A percentile compares a stretch with the other conserved stretches of the same genome.
Conservation (phyloP, 345 rosid genomes). For the Populus tremula region DNA sequence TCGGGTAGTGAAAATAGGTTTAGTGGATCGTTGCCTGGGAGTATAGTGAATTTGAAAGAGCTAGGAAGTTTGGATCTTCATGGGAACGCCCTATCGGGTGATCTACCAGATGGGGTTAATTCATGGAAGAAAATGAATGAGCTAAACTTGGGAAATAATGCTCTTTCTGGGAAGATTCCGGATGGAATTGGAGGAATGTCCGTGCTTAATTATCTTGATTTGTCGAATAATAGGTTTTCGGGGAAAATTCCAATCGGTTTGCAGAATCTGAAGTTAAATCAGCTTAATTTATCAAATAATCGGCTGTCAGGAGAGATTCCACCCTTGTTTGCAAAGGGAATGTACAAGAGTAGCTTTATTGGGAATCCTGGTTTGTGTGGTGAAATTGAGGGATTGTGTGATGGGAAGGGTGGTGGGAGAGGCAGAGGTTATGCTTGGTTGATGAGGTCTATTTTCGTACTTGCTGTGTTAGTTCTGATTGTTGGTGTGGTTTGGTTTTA, state of each 20-base stretch:
- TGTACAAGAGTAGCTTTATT: constrained; percentile 60
- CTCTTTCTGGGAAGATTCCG: constrained; percentile 62
- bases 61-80: constrained; percentile 77
- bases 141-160: constrained; percentile 66
- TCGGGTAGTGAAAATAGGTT: constrained; percentile 62
- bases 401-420: constrained; percentile 40
- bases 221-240: constrained; percentile 61
- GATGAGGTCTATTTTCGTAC: constrained; percentile 62
- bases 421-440: constrained; percentile 68
- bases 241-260: constrained; percentile 64
- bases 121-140: constrained; percentile 81
- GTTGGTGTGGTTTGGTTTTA: constrained; percentile 80
- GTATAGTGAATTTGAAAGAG: constrained; percentile 54
- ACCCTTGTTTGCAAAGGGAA: constrained; percentile 53
- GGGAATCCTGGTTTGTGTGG: constrained; percentile 90
- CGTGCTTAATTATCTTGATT: constrained; percentile 84
- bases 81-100: constrained; percentile 61
- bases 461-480: constrained; percentile 62
- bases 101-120: constrained; percentile 53
- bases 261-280: constrained; percentile 87
- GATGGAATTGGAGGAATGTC: constrained; percentile 62
- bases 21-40: constrained; percentile 60
- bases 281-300: constrained; percentile 79
- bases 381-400: constrained; percentile 61
- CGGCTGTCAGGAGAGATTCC: constrained; percentile 69